These are phyloP conservation scores for Ogataea philodendri DNA, from an alignment of 805 yeast genomes.

Conservation along the genomic window DNA sequence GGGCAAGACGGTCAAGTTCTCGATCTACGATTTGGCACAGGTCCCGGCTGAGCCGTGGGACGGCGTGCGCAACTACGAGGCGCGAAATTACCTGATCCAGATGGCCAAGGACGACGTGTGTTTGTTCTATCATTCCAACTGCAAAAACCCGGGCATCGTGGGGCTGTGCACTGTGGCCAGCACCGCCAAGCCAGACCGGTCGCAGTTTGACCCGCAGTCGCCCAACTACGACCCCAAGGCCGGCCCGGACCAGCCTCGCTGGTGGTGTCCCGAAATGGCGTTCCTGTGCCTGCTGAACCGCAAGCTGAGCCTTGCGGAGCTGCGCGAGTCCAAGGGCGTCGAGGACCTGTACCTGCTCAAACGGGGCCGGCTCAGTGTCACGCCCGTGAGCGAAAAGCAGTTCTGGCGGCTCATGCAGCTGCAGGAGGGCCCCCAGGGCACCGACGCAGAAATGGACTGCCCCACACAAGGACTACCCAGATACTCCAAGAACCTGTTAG, in stretches of 20 bases:
- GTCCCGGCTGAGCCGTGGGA: constrained; percentile 51
- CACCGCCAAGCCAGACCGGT: constrained; percentile 39
- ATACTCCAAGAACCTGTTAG: constrained; percentile 16
- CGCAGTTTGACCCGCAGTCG: constrained; percentile 41
- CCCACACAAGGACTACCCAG: constrained; percentile 12
- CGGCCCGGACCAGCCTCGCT: constrained; percentile 40
- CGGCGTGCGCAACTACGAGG: constrained; percentile 60
- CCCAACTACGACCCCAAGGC: constrained; percentile 51
- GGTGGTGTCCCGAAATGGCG: constrained; percentile 57
- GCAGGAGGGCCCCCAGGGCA: constrained; percentile 28
- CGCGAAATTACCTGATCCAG: constrained; percentile 46
- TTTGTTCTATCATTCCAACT: constrained; percentile 56
- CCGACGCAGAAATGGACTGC: constrained; percentile 23
- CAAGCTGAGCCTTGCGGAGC: constrained; percentile 40
- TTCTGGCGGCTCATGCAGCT: constrained; percentile 39
- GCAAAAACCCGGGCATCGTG: constrained; percentile 53
- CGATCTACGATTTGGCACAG: constrained; percentile 41
- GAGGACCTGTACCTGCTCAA: constrained; percentile 44
- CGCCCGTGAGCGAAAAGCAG: constrained; percentile 45
- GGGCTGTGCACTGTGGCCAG: constrained; percentile 42
- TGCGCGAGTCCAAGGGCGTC: constrained; percentile 35
- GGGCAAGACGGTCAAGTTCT: constrained; percentile 48
- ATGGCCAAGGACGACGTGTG: constrained; percentile 49
- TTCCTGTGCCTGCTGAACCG: constrained; percentile 43
- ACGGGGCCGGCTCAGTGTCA: constrained; percentile 51